Base-by-base conservation (phyloP, 176 grass and related monocot genomes). In the Zea luxurians region DNA sequence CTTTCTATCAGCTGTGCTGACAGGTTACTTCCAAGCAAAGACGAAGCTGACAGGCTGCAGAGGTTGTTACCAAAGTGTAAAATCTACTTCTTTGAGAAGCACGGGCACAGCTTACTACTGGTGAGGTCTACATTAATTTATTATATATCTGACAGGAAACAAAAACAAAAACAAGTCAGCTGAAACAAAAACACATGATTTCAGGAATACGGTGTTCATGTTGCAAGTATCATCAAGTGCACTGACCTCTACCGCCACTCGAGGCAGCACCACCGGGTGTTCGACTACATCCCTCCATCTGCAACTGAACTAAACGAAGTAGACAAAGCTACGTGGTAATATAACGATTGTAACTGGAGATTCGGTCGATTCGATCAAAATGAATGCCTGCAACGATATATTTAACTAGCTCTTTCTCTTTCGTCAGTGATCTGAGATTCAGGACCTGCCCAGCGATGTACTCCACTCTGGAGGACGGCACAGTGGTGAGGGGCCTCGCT, bases 41-140 rank as follows among this genome's bases (percentile, higher is more conserved):
- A 21, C 49, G 91, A 93, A 88, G 91, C 85, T 34, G 35, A 80
- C 36, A 90, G 85, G 55, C 82, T 93, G 42, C 91, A 90, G 41
- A 90, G 77, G 43, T 42, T 60, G 38, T 34, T 90, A 69, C 63
- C 60, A 10, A 79, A 88, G 77, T 90, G 91, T 79, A 90, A 80
- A 74, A 52, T 86, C 17, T 86, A 55, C 85, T 93, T 88, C 38
- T 93, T 88, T 20, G 64, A 85, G 64, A 87, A 88, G 50, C 88
- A 93, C 73, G 91, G 91, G 6, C 91, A 93, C 69, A 83, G 83
- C 69, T 84, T 93, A 80, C 59, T 93, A 37, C 16, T 93, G 88
- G 91, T 90, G 83, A 75, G 74, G 59, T 88, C 48, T 69, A 76
- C 59, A 10, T 58, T 58, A n/a, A n/a, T n/a, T n/a, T n/a, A n/a